These are phyloP conservation scores for Entomophthora muscae DNA, from an alignment of 371 early-diverging fungal species.

Conservation along the genomic window DNA sequence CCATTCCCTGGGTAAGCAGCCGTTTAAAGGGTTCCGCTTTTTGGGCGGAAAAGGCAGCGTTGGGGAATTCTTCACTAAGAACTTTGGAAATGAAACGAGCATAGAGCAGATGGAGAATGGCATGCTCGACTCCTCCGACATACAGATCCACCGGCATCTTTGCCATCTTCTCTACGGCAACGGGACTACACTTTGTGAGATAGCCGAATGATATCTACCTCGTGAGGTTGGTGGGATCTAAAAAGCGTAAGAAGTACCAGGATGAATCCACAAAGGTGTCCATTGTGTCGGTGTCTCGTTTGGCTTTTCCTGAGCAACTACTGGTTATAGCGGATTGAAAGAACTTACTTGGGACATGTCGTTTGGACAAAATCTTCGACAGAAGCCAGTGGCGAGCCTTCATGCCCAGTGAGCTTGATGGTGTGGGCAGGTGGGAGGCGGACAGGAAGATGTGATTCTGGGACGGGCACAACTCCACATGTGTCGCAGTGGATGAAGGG, in stretches of 20 bases:
- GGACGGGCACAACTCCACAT: slow-evolving; percentile 78
- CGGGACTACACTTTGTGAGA: slow-evolving; percentile 23
- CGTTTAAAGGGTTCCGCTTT: slow-evolving; percentile 66
- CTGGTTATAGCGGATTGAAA: not conserved
- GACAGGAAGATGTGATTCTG: slow-evolving; percentile 60
- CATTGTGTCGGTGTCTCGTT: slow-evolving; percentile 83
- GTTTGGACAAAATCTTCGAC: slow-evolving; percentile 41
- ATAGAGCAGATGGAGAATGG: slow-evolving; percentile 85
- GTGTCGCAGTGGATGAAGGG: slow-evolving; percentile 80
- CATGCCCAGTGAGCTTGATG: slow-evolving; percentile 35
- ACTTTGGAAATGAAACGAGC: slow-evolving; percentile 82
- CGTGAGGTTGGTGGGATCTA: slow-evolving; percentile 49
- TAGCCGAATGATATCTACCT: slow-evolving; percentile 19
- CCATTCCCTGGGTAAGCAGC: slow-evolving; percentile 90
- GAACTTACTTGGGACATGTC: slow-evolving; percentile 50
- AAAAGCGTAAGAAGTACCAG: slow-evolving; percentile 81
- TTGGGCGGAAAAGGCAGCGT: too few species aligned
- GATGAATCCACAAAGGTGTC: slow-evolving; percentile 94
- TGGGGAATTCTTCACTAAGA: slow-evolving; percentile 34
- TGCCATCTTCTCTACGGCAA: slow-evolving; percentile 32
- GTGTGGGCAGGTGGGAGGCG: slow-evolving; percentile 38
- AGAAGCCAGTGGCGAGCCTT: slow-evolving; percentile 44
- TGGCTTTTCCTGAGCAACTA: slow-evolving; percentile 52
- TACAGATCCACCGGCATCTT: slow-evolving; percentile 86
- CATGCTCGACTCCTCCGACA: slow-evolving; percentile 89